Conservation (phyloP, 441 rosid species). For the Pelargonium cotyledonis region DNA sequence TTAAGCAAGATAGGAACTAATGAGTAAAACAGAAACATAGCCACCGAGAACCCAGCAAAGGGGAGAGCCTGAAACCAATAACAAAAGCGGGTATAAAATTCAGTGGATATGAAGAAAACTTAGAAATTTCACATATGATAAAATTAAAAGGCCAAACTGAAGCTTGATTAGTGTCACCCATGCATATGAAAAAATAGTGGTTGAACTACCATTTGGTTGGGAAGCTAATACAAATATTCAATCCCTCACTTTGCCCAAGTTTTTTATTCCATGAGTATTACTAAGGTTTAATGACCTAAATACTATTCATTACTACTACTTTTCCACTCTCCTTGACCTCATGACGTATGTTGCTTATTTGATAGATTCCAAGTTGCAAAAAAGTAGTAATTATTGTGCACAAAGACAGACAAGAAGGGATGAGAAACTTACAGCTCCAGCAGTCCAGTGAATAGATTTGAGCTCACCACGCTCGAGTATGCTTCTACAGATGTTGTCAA, state of each 20-base stretch:
- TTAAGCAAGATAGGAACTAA: slow-evolving; percentile 75
- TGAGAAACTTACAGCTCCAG: slow-evolving; percentile 50
- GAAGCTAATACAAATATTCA: too few species aligned
- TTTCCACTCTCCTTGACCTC: too few species aligned
- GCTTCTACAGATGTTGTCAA: slow-evolving; percentile 50
- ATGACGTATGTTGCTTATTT: too few species aligned
- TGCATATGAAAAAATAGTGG: too few species aligned
- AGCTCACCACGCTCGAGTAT: slow-evolving; percentile 67
- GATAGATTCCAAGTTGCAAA: too few species aligned
- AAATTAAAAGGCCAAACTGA: neutral
- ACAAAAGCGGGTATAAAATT: slow-evolving; percentile 6
- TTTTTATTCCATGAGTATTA: too few species aligned
- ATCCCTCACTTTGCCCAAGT: too few species aligned
- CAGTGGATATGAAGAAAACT: neutral
- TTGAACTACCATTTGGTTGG: too few species aligned
- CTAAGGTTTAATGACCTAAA: too few species aligned
- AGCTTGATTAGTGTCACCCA: neutral
- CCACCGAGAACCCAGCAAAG: slow-evolving; percentile 57
- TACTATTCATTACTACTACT: too few species aligned
- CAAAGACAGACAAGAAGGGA: neutral
- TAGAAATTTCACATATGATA: neutral
- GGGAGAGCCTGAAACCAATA: slow-evolving; percentile 58
- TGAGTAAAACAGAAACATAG: slow-evolving; percentile 76
- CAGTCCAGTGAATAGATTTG: slow-evolving; percentile 69
- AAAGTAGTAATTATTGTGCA: too few species aligned